Conservation (phyloP, 2,329 filamentous ascomycete genomes). For the Fusarium torreyae region DNA sequence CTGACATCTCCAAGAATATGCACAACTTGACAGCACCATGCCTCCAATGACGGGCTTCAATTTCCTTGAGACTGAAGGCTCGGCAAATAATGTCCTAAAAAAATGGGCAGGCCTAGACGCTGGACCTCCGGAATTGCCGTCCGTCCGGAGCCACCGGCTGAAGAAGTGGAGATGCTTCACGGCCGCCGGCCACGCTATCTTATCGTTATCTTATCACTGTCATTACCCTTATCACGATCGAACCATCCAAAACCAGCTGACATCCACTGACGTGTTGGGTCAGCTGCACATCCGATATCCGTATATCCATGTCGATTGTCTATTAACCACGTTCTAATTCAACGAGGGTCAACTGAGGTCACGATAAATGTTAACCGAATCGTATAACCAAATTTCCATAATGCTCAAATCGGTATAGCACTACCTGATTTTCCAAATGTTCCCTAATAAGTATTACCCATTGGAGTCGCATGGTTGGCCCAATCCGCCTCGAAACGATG, state of each 20-base stretch:
- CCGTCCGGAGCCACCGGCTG: neutral
- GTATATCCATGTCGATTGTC: too few species aligned
- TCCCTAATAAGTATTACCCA: conserved; percentile 54
- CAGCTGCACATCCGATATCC: too few species aligned
- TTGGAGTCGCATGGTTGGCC: conserved; percentile 48
- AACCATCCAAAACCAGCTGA: too few species aligned
- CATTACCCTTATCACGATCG: neutral
- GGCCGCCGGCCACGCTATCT: neutral
- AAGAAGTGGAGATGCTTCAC: neutral
- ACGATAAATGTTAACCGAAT: too few species aligned
- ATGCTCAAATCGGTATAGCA: too few species aligned
- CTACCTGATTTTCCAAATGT: neutral
- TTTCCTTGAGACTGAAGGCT: neutral
- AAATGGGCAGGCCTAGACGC: neutral
- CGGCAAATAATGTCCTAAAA: neutral
- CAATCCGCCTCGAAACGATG: conserved; percentile 67
- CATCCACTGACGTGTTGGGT: too few species aligned
- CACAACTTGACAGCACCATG: neutral
- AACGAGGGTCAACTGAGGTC: too few species aligned
- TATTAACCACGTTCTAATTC: too few species aligned
- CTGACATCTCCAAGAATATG: neutral
- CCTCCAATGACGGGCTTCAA: too few species aligned
- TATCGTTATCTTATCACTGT: neutral
- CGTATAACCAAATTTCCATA: too few species aligned
- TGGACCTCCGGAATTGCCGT: neutral